A percentile compares a stretch with the other conserved stretches of the same genome.
Evolutionary conservation across 108 stramenopile species (phyloP).

Genomic region (Skeletonema tropicum): DNA sequence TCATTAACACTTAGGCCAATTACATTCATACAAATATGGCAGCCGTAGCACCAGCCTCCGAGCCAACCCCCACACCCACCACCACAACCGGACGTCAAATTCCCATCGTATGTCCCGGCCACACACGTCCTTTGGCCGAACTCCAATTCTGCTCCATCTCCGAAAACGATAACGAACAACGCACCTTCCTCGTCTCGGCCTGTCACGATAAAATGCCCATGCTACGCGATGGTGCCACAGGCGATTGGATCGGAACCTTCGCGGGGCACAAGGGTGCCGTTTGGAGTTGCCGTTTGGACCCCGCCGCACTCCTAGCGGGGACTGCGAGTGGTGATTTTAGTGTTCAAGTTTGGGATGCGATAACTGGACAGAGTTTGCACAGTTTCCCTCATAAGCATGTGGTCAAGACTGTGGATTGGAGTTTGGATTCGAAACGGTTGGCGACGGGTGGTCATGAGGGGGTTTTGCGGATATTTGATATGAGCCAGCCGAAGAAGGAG

Average conservation of each 20-base stretch:
- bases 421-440: slow-evolving; percentile 70
- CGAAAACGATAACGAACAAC: slow-evolving; percentile 33
- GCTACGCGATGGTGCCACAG: slow-evolving; percentile 93
- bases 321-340: slow-evolving; percentile 90
- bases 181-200: slow-evolving; percentile 75
- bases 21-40: slow-evolving; percentile 15
- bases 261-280: slow-evolving; percentile 99
- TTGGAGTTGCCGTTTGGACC: slow-evolving; percentile 93
- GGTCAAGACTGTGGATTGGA: slow-evolving; percentile 95
- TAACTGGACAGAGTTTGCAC: slow-evolving; percentile 75
- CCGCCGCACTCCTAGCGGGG: slow-evolving; percentile 78
- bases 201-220: slow-evolving; percentile 94
- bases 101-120: slow-evolving; percentile 95
- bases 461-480: slow-evolving; percentile 83
- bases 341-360: slow-evolving; percentile 89
- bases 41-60: slow-evolving; percentile 30
- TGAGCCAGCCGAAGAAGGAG: slow-evolving; percentile 36
- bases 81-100: slow-evolving; percentile 63
- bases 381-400: slow-evolving; percentile 94
- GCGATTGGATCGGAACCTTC: slow-evolving; percentile 99
- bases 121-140: slow-evolving; percentile 91
- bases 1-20: no score
- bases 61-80: slow-evolving; percentile 16
- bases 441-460: slow-evolving; percentile 97
- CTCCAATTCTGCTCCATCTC: slow-evolving; percentile 72